A percentile compares a stretch with the other conserved stretches of the same genome.
These are phyloP conservation scores for Chrysochromulina parva DNA, from an alignment of 78 protist species.

Conservation along the genomic window DNA sequence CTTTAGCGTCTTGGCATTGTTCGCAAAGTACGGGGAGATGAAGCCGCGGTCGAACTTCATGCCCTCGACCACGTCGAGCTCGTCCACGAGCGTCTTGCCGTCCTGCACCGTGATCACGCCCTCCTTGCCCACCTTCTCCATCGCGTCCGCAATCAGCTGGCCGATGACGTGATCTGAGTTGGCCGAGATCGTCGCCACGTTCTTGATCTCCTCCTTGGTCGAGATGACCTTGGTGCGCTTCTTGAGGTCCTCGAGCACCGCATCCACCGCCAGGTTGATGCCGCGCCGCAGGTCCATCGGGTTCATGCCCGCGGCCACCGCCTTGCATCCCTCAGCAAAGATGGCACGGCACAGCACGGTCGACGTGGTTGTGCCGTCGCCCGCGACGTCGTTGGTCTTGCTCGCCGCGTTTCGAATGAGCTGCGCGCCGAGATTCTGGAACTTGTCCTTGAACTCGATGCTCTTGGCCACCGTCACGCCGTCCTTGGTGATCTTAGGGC, in stretches of 20 bases:
- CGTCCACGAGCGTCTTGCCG: constrained; percentile 94
- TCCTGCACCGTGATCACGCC: constrained; percentile 99
- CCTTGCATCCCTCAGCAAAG: constrained; percentile 92
- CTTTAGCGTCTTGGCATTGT: constrained; percentile 83
- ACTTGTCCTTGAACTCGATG: constrained; percentile 89
- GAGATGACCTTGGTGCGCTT: constrained; percentile 80
- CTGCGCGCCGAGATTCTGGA: constrained; percentile 96
- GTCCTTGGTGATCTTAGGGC: constrained; percentile 99
- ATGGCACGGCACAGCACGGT: constrained; percentile 96
- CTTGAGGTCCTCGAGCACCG: constrained; percentile 78
- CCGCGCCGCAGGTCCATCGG: constrained; percentile 97
- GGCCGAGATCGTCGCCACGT: constrained; percentile 98
- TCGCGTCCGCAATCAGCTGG: constrained; percentile 92
- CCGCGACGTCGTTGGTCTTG: constrained; percentile 93
- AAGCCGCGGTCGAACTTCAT: constrained; percentile 97
- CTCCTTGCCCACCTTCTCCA: constrained; percentile 97
- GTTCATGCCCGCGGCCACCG: constrained; percentile 97
- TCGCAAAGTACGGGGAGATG: constrained; percentile 95
- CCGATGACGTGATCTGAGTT: constrained; percentile 97
- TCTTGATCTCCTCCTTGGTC: constrained; percentile 89
- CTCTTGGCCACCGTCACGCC: constrained; percentile 99
- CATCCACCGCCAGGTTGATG: constrained; percentile 86
- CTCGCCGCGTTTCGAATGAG: constrained; percentile 86
- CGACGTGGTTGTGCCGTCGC: constrained; percentile 96
- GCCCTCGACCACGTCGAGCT: constrained; percentile 91